Evolutionary conservation across 2,329 filamentous ascomycete species (phyloP).

Genomic region (Alternaria rosae): DNA sequence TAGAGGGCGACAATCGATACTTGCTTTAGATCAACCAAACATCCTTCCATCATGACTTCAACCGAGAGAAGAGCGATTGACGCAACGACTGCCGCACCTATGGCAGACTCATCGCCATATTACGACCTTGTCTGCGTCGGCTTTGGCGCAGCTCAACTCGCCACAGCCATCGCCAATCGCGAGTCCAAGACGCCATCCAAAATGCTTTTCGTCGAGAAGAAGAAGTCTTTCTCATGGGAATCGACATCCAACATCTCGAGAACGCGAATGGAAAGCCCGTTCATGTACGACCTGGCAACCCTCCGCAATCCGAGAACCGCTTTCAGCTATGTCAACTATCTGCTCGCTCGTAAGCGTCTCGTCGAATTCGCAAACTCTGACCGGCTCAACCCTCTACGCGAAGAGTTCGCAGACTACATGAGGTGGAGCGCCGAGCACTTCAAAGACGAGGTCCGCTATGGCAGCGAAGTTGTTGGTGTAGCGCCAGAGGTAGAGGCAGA

Average conservation of each 20-base stretch:
- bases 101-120: conserved; percentile 19
- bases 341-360: conserved; percentile 40
- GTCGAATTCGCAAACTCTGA: conserved; percentile 49
- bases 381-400: conserved; percentile 46
- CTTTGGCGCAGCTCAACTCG: conserved; percentile 46
- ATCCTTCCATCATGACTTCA: conserved; percentile 29
- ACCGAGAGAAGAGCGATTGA: conserved; percentile 24
- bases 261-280: conserved; percentile 46
- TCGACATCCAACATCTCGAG: conserved; percentile 35
- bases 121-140: conserved; percentile 48
- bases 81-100: conserved; percentile 20
- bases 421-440: conserved; percentile 47
- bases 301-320: conserved; percentile 45
- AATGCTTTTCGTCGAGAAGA: conserved; percentile 44
- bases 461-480: conserved; percentile 41
- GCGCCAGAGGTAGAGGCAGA: conserved; percentile 31
- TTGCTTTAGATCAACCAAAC: not conserved
- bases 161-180: conserved; percentile 46
- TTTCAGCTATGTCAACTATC: conserved; percentile 47
- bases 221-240: conserved; percentile 45
- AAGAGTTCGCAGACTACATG: conserved; percentile 51
- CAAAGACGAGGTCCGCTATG: conserved; percentile 40
- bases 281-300: conserved; percentile 47
- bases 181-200: conserved; percentile 37
- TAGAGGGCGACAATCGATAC: not conserved